Evolutionary conservation across 352 stramenopile genomes (phyloP), one percentile per base, ranked within the genome.

Genomic region (Phytopythium helicoides): DNA sequence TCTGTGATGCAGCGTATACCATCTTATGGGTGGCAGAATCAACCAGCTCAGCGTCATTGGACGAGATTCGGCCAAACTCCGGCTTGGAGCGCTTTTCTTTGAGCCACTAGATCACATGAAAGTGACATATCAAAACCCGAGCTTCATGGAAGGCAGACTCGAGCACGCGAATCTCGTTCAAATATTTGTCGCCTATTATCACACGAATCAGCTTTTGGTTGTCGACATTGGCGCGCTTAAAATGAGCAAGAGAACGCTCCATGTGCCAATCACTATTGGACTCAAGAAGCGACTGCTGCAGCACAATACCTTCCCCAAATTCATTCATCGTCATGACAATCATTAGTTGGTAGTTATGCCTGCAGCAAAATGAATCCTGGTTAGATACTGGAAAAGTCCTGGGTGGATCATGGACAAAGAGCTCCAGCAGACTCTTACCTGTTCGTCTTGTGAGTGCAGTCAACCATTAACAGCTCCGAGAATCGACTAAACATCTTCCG

Each of bases 181-280:
- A 35, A 31, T 73, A 47, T 44, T 73, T 68, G 49, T 73, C 55
- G 0, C 65, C 55, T 11, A 73, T 59, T 5, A 73, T 55, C 2
- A 66, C 56, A 6, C 55, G 3, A 6, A 68, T 3, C 14, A 60
- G 33, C 21, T 62, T 37, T 0, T 15, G 3, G 1, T 23, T 2
- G 3, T 60, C 55, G 3, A 59, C 41, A 18, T 73, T 23, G 0
- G 50, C 45, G 0, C 52, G 50, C 31, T 53, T 52, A 28, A 73
- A 73, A 34, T 73, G 56, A 1, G 54, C 26, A 1, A 66, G 3
- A 14, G 52, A 40, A 1, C 31, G 19, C 2, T 23, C 19, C 51
- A 66, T 68, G 15, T 66, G 55, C 52, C 55, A 73, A 18, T 68
- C 59, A 1, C 40, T 39, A 14, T 63, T 66, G 1, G 52, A 21